Percentiles rank a stretch among this genome's conserved stretches.
Conservation (phyloP, 495 filamentous ascomycete genomes). For the Lepraria neglecta region DNA sequence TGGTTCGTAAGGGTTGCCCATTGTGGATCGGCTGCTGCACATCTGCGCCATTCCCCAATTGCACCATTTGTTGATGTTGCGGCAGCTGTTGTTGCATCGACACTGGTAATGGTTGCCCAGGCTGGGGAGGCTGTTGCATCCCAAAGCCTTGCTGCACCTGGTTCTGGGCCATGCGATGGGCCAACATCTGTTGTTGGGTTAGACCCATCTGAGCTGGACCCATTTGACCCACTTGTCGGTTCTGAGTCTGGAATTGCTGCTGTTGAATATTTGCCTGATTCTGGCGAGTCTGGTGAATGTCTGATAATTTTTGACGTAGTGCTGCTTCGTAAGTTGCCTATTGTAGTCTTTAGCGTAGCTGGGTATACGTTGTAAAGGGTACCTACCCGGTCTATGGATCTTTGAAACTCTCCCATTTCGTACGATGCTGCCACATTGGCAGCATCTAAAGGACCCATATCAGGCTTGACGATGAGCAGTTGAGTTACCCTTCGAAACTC, state of each 20-base stretch:
- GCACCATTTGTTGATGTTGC: slow-evolving; percentile 23
- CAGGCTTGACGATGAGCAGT: slow-evolving; percentile 46
- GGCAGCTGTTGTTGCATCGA: slow-evolving; percentile 11
- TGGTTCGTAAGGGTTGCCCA: slow-evolving; percentile 20
- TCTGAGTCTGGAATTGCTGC: slow-evolving; percentile 42
- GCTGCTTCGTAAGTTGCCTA: slow-evolving; percentile 6
- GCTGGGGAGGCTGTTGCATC: slow-evolving; percentile 13
- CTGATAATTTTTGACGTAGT: slow-evolving; percentile 38
- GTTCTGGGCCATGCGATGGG: slow-evolving; percentile 16
- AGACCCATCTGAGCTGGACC: slow-evolving; percentile 19
- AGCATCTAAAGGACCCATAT: slow-evolving; percentile 37
- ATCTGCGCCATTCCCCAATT: slow-evolving; percentile 8
- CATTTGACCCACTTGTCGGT: background rate
- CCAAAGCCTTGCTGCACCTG: slow-evolving; percentile 18
- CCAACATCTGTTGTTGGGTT: slow-evolving; percentile 20
- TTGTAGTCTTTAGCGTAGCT: background rate
- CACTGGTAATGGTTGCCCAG: background rate
- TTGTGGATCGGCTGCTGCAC: slow-evolving; percentile 21
- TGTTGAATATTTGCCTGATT: slow-evolving; percentile 38
- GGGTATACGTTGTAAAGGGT: background rate
- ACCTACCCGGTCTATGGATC: slow-evolving; percentile 42
- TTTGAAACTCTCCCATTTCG: slow-evolving; percentile 44
- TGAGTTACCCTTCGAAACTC: slow-evolving; percentile 17
- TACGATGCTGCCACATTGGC: slow-evolving; percentile 44
- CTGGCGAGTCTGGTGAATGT: slow-evolving; percentile 26